Evolutionary conservation across 2,329 filamentous ascomycete species (phyloP).

Genomic region (Davidsoniella eucalypti): DNA sequence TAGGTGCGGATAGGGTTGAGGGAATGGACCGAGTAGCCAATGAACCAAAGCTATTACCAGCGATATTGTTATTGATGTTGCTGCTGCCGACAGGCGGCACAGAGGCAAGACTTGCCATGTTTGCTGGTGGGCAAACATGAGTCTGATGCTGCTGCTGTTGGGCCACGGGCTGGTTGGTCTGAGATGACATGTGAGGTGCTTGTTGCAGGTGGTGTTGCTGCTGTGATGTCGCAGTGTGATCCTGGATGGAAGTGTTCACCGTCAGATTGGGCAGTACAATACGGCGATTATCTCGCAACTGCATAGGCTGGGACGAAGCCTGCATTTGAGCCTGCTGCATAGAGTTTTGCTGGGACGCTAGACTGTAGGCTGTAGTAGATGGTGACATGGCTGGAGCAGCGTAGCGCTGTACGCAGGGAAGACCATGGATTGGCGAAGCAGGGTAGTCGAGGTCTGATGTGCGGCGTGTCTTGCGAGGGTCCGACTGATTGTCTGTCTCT

Average conservation of each 20-base stretch:
- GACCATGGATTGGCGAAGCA: neutral
- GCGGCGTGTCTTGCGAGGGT: constrained; percentile 6
- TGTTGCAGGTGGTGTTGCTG: neutral
- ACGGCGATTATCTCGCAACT: neutral
- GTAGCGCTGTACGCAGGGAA: no score
- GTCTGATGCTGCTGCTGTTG: neutral
- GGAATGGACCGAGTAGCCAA: neutral
- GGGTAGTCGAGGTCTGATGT: neutral
- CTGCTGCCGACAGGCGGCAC: neutral
- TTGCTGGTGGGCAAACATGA: neutral
- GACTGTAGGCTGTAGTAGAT: no score
- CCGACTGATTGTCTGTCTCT: constrained; percentile 8
- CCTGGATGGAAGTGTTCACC: neutral
- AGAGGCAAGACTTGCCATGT: neutral
- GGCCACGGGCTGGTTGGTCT: neutral
- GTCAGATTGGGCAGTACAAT: constrained; percentile 9
- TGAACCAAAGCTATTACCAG: neutral
- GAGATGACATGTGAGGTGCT: neutral
- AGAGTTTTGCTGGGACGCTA: no score
- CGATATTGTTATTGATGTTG: neutral
- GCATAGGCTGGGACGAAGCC: neutral
- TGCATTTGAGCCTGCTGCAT: neutral
- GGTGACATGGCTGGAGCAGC: neutral
- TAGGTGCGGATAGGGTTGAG: neutral
- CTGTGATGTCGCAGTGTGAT: neutral